phyloP scores from a whole-genome alignment of 352 stramenopile species.

The Pythium rhizo-oryzae region DNA sequence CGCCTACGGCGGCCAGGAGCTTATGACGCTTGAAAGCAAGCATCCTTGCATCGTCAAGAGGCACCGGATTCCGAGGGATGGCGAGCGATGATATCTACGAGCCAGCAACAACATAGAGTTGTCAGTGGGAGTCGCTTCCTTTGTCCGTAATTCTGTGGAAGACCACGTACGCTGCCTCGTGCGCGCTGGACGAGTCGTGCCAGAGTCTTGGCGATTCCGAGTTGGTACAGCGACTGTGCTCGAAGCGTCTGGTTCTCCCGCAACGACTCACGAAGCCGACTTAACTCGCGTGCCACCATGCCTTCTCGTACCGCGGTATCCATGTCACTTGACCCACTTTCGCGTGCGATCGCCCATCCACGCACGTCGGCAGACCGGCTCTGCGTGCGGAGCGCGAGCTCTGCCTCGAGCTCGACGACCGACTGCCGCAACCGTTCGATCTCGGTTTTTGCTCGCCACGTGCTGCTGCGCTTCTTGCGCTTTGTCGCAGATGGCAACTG shows the following conservation, averaged over 20 bases:
- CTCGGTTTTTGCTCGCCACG: not conserved
- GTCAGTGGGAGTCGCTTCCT: no score
- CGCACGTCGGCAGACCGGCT: not conserved
- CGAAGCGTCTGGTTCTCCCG: not conserved
- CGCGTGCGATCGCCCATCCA: not conserved
- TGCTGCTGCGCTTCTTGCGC: not conserved
- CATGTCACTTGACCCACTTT: not conserved
- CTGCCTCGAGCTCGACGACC: not conserved
- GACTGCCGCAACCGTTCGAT: not conserved
- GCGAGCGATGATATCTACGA: not conserved
- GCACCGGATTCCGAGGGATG: not conserved
- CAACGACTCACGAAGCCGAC: not conserved
- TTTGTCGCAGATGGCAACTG: not conserved
- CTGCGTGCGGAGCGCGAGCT: not conserved
- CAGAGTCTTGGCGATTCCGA: not conserved
- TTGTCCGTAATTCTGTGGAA: no score
- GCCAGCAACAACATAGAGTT: no score
- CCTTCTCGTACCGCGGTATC: not conserved
- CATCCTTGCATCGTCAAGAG: not conserved
- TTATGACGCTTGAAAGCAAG: not conserved
- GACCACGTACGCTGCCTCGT: not conserved
- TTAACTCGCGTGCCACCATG: not conserved
- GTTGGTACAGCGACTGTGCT: not conserved
- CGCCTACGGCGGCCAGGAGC: not conserved
- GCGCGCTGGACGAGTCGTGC: slow-evolving; percentile 5